Percentiles rank a stretch among this genome's conserved stretches.
phyloP scores from a whole-genome alignment of 2,329 filamentous ascomycete genomes.

The Trichoderma citrinoviride region DNA sequence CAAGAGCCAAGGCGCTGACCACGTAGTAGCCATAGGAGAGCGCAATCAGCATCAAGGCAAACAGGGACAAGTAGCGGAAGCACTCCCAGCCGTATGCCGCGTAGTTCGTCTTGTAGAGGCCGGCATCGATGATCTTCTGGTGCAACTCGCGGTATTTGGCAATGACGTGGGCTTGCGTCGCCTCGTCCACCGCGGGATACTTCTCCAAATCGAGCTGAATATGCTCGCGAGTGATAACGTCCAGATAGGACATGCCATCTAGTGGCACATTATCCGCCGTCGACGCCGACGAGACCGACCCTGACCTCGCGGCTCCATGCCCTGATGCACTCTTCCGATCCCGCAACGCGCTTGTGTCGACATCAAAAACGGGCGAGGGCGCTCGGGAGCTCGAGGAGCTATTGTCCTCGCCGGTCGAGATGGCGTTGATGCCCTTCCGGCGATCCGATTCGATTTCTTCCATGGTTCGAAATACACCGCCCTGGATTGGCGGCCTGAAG shows the following conservation, averaged over 20 bases:
- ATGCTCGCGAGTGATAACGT: conserved; percentile 70
- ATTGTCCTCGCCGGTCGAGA: conserved; percentile 30
- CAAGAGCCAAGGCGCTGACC: conserved; percentile 57
- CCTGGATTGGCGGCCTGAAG: conserved; percentile 88
- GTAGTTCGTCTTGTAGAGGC: conserved; percentile 59
- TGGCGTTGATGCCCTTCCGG: conserved; percentile 23
- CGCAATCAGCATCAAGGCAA: conserved; percentile 45
- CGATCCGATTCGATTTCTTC: conserved; percentile 40
- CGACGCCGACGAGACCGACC: conserved; percentile 61
- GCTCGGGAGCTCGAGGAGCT: conserved; percentile 54
- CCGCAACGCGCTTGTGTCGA: conserved; percentile 30
- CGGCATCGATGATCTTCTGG: conserved; percentile 51
- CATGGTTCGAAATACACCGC: conserved; percentile 66
- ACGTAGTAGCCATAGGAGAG: conserved; percentile 54
- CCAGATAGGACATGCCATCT: conserved; percentile 63
- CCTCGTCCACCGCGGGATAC: conserved; percentile 70
- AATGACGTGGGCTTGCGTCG: conserved; percentile 42
- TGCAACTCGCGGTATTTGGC: conserved; percentile 56
- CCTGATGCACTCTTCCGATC: conserved; percentile 29
- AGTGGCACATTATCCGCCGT: conserved; percentile 45
- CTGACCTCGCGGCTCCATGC: conserved; percentile 33
- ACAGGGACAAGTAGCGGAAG: conserved; percentile 52
- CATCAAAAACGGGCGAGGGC: conserved; percentile 52
- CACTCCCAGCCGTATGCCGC: conserved; percentile 57
- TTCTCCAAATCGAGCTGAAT: conserved; percentile 65